These are phyloP conservation scores for Mycena capillaripes DNA, from an alignment of 768 basidiomycete genomes.

Conservation along the genomic window DNA sequence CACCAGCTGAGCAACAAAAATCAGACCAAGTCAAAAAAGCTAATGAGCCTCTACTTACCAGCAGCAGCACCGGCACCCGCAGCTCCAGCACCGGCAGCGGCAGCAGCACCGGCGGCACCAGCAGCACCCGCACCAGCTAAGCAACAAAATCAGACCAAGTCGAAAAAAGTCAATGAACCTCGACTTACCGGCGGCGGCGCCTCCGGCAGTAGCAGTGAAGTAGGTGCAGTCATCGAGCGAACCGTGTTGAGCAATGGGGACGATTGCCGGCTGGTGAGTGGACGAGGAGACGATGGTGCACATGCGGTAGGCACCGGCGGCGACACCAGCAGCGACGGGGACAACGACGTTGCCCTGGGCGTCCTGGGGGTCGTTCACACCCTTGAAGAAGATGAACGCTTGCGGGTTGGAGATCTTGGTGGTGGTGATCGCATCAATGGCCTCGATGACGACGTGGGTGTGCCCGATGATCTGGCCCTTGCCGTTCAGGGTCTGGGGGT, in stretches of 20 bases:
- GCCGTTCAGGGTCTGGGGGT: slow-evolving; percentile 67
- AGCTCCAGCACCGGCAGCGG: too few relatives aligned
- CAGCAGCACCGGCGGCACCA: slow-evolving; percentile 28
- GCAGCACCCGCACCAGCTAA: slow-evolving; percentile 20
- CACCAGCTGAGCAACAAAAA: neutral
- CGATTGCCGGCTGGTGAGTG: slow-evolving; percentile 73
- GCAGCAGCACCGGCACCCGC: slow-evolving; percentile 41
- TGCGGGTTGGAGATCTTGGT: slow-evolving; percentile 64
- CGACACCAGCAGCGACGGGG: slow-evolving; percentile 66
- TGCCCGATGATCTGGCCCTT: slow-evolving; percentile 69
- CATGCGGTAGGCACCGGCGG: slow-evolving; percentile 71
- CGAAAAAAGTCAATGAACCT: too few relatives aligned
- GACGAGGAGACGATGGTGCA: slow-evolving; percentile 68
- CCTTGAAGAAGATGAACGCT: slow-evolving; percentile 71
- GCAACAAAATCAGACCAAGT: too few relatives aligned
- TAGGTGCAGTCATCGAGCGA: slow-evolving; percentile 72
- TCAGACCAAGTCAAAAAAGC: too few relatives aligned
- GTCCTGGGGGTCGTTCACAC: slow-evolving; percentile 58
- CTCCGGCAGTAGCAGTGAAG: slow-evolving; percentile 50
- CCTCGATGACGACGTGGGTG: slow-evolving; percentile 72
- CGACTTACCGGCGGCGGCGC: slow-evolving; percentile 34
- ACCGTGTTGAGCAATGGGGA: slow-evolving; percentile 74
- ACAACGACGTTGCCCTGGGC: slow-evolving; percentile 63
- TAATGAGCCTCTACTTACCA: slow-evolving; percentile 10
- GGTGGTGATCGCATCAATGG: slow-evolving; percentile 56